A percentile compares a stretch with the other conserved stretches of the same genome.
These are phyloP conservation scores for Tetragonia tetragonoides DNA, from an alignment of 148 eudicot species.

Conservation along the genomic window DNA sequence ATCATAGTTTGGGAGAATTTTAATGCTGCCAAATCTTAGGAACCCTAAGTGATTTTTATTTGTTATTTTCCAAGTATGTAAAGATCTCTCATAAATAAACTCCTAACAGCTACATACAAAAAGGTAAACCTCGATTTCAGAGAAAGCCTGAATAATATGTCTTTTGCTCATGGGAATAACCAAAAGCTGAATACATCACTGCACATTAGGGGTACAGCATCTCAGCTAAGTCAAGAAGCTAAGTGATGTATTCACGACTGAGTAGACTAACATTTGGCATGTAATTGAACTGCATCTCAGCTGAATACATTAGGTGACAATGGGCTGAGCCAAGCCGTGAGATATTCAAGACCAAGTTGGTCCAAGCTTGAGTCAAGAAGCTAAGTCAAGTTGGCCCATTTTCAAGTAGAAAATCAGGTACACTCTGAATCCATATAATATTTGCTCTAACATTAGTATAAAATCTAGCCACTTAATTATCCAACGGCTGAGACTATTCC, in stretches of 20 bases:
- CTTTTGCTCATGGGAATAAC: background rate
- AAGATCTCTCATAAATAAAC: background rate
- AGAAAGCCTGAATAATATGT: background rate
- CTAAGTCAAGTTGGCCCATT: too few species aligned
- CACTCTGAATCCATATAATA: too few species aligned
- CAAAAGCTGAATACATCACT: background rate
- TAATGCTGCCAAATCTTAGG: background rate
- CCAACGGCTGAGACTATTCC: too few species aligned
- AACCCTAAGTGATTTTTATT: background rate
- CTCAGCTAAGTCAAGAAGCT: too few species aligned
- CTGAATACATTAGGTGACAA: background rate
- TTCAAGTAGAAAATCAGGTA: background rate
- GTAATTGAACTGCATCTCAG: too few species aligned
- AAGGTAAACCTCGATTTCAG: background rate
- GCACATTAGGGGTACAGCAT: too few species aligned
- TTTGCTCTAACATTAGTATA: too few species aligned
- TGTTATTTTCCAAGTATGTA: background rate
- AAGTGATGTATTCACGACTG: too few species aligned
- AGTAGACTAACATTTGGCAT: too few species aligned
- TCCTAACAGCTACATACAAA: background rate
- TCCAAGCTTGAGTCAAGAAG: background rate
- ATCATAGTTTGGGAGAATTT: background rate
- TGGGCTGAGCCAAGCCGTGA: background rate
- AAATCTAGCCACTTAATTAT: too few species aligned
- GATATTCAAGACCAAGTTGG: background rate